phyloP scores from a whole-genome alignment of 2,329 filamentous ascomycete species.

The Ascochyta rabiei region DNA sequence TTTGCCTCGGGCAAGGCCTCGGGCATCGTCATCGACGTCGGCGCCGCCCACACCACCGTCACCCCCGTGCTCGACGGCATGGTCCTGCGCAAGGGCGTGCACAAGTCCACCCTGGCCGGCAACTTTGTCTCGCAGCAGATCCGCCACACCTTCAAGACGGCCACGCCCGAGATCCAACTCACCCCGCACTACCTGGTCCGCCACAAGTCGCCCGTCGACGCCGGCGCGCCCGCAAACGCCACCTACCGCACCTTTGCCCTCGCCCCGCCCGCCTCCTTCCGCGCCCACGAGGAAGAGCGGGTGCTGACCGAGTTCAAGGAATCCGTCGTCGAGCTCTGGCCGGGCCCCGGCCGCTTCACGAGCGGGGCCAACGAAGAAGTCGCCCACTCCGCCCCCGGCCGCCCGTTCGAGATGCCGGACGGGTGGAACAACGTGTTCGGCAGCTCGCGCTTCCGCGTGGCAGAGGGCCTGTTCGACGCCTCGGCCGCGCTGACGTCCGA shows the following conservation, averaged over 20 bases:
- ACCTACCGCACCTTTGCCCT: slow-evolving; percentile 72
- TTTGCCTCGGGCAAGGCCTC: slow-evolving; percentile 94
- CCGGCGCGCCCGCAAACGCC: slow-evolving; percentile 77
- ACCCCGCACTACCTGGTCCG: slow-evolving; percentile 87
- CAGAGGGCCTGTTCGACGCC: slow-evolving; percentile 91
- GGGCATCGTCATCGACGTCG: slow-evolving; percentile 89
- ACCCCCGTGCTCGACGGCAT: slow-evolving; percentile 94
- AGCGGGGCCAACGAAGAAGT: slow-evolving; percentile 72
- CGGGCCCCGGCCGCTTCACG: slow-evolving; percentile 72
- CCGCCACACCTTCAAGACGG: slow-evolving; percentile 74
- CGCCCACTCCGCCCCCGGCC: slow-evolving; percentile 73
- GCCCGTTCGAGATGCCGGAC: slow-evolving; percentile 96
- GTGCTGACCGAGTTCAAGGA: slow-evolving; percentile 97
- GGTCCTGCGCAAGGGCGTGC: slow-evolving; percentile 84
- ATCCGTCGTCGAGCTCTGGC: slow-evolving; percentile 93
- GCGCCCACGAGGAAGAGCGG: slow-evolving; percentile 85
- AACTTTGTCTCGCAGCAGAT: slow-evolving; percentile 91
- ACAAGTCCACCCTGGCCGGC: slow-evolving; percentile 83
- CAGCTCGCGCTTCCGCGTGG: slow-evolving; percentile 81
- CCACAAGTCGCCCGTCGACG: slow-evolving; percentile 87
- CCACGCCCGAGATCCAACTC: slow-evolving; percentile 72
- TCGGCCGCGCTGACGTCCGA: slow-evolving; percentile 68
- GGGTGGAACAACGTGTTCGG: slow-evolving; percentile 96
- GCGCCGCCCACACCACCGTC: slow-evolving; percentile 85
- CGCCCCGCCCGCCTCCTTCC: slow-evolving; percentile 72